These are phyloP conservation scores for Schwanniomyces pseudopolymorphus DNA, from an alignment of 805 yeast genomes.

Conservation along the genomic window DNA sequence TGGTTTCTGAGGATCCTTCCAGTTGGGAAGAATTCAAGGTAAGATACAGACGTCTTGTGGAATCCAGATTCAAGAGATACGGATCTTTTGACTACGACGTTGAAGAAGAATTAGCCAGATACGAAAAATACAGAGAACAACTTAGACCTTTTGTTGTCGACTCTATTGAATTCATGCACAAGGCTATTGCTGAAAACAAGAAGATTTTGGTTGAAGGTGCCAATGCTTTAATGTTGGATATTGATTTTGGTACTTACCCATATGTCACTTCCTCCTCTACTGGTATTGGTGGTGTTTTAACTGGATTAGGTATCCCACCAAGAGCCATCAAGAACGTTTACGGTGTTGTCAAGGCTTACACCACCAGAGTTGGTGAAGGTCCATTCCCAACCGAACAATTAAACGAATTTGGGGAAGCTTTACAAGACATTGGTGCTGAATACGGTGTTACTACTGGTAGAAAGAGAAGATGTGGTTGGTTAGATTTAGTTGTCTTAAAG, in stretches of 20 bases:
- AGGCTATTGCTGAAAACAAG: constrained; percentile 73
- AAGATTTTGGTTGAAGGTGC: constrained; percentile 96
- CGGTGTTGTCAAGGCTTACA: constrained; percentile 98
- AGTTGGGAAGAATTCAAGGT: constrained; percentile 91
- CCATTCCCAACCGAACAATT: constrained; percentile 98
- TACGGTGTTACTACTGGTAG: constrained; percentile 98
- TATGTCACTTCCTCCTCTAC: constrained; percentile 94
- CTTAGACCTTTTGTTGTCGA: constrained; percentile 92
- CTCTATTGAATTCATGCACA: constrained; percentile 80
- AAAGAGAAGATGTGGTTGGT: constrained; percentile 99
- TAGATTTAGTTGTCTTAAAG: constrained; percentile 90
- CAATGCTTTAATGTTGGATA: constrained; percentile 94
- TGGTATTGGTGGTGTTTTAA: constrained; percentile 96
- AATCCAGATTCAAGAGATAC: constrained; percentile 83
- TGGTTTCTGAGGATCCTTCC: constrained; percentile 83
- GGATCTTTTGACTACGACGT: constrained; percentile 89
- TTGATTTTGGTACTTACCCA: constrained; percentile 98
- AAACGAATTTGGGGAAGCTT: constrained; percentile 78
- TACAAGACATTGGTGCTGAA: constrained; percentile 93
- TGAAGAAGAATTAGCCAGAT: constrained; percentile 75
- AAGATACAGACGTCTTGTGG: constrained; percentile 72
- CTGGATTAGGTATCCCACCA: constrained; percentile 98
- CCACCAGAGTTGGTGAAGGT: constrained; percentile 98
- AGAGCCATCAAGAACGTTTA: constrained; percentile 71
- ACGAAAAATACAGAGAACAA: constrained; percentile 69